Percentiles rank a stretch among this genome's conserved stretches.
Conservation (phyloP, 2,329 filamentous ascomycete species). For the Monosporascus sp. region DNA sequence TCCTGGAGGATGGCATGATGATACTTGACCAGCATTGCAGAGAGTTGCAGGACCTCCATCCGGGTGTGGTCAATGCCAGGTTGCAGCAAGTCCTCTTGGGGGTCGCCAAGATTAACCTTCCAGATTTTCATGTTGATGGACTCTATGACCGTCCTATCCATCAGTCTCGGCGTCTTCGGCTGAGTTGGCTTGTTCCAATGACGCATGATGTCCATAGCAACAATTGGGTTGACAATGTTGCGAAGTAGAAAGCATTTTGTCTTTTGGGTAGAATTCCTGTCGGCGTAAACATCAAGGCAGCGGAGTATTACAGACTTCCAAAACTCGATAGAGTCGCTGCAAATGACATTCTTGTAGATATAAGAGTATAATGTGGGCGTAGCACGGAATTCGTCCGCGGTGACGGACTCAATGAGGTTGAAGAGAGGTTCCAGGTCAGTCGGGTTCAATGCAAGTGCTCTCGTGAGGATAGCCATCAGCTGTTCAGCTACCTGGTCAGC, state of each 20-base stretch:
- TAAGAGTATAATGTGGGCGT: slow-evolving; percentile 73
- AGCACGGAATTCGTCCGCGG: slow-evolving; percentile 72
- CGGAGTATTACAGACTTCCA: slow-evolving; percentile 77
- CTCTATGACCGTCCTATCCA: slow-evolving; percentile 84
- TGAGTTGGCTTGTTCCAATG: slow-evolving; percentile 61
- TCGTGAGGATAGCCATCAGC: slow-evolving; percentile 77
- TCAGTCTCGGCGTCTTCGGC: slow-evolving; percentile 59
- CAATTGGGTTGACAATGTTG: slow-evolving; percentile 89
- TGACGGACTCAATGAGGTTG: slow-evolving; percentile 75
- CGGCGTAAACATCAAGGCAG: slow-evolving; percentile 82
- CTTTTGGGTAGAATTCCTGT: slow-evolving; percentile 73
- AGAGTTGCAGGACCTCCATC: slow-evolving; percentile 93
- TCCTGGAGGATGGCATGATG: slow-evolving; percentile 84
- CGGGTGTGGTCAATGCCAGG: slow-evolving; percentile 90
- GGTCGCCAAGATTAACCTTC: slow-evolving; percentile 80
- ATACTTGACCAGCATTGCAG: slow-evolving; percentile 92
- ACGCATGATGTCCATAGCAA: slow-evolving; percentile 92
- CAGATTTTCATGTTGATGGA: slow-evolving; percentile 89
- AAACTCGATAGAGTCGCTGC: slow-evolving; percentile 77
- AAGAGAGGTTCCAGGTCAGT: slow-evolving; percentile 81
- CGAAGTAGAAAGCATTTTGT: slow-evolving; percentile 90
- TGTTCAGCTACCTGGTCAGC: slow-evolving; percentile 87
- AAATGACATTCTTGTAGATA: slow-evolving; percentile 81
- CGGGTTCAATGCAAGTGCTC: slow-evolving; percentile 68
- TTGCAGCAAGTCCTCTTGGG: slow-evolving; percentile 75